Percentiles rank a stretch among this genome's conserved stretches.
These are phyloP conservation scores for Acanthamoeba sp. DNA, from an alignment of 208 protist genomes.

Conservation along the genomic window DNA sequence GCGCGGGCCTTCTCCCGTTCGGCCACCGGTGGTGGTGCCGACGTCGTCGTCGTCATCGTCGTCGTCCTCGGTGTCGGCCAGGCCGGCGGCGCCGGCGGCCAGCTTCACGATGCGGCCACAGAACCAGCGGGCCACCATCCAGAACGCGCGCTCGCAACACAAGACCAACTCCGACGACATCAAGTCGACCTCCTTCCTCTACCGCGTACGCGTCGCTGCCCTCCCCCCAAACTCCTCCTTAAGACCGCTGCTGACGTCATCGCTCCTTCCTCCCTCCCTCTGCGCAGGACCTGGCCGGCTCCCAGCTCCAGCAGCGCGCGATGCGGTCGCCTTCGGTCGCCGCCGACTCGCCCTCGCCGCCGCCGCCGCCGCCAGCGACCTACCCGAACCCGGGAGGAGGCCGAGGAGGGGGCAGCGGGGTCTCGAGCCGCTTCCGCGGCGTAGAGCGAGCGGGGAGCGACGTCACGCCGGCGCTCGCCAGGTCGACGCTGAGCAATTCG, in stretches of 20 bases:
- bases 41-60: too few relatives aligned
- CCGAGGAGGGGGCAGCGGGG: too few relatives aligned
- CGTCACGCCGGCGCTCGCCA: neutral
- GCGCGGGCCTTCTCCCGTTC: neutral
- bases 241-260: neutral
- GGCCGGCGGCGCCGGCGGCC: too few relatives aligned
- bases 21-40: too few relatives aligned
- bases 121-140: neutral
- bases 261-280: too few relatives aligned
- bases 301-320: neutral
- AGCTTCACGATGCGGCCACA: neutral
- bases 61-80: neutral
- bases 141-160: neutral
- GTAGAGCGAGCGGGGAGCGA: neutral
- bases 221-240: neutral
- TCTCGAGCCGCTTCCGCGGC: neutral
- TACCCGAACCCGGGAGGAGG: too few relatives aligned
- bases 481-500: neutral
- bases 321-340: neutral
- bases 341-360: neutral
- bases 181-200: neutral
- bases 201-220: neutral
- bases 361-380: neutral
- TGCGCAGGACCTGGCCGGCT: neutral
- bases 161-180: neutral